Evolutionary conservation across 257 asterid genomes (phyloP), one percentile per base, ranked within the genome.

Genomic region (Rehmannia glutinosa): DNA sequence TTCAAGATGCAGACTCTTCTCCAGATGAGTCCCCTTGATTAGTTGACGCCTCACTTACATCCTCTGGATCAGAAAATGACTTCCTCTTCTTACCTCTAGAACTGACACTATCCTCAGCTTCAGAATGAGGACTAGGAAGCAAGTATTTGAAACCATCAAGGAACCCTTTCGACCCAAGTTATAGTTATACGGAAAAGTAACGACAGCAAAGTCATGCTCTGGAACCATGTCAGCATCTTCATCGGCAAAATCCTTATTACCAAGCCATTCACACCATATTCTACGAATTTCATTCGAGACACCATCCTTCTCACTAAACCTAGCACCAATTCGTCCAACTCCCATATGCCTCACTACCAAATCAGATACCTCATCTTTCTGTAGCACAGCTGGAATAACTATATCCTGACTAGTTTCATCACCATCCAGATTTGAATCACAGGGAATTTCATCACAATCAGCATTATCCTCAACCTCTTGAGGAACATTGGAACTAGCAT

Each of bases 191-290:
- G 97, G 58, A 75, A 92, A 90, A 8, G 86, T 80, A 57, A 92
- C 84, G 60, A 28, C 33, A 2, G 33, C 33, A 28, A 28, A 2
- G 3, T 28, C 97, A 62, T 92, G 96, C 71, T 82, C 96, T 35
- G 79, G 75, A 64, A 80, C 75, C 61, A 11, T 35, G 17, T 46
- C 35, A 54, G 43, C 53, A 73, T 73, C 83, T 41, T 75, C 78
- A 62, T 68, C 23, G 8, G 64, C 35, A 0, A 42, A 27, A 41
- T 65, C 76, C 64, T 65, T 73, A 50, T 71, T 75, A 55, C 85
- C 92, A 30, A 92, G 77, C 96, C 98, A 91, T 68, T 91, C 96
- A 33, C 96, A 91, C 98, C 98, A 91, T 76, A 91, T 87, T 79
- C 74, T 87, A 75, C 53, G 80, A 65, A 91, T 76, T 66, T 62